Evolutionary conservation across 495 filamentous ascomycete genomes (phyloP).

Genomic region (Polyplosphaeria fusca): DNA sequence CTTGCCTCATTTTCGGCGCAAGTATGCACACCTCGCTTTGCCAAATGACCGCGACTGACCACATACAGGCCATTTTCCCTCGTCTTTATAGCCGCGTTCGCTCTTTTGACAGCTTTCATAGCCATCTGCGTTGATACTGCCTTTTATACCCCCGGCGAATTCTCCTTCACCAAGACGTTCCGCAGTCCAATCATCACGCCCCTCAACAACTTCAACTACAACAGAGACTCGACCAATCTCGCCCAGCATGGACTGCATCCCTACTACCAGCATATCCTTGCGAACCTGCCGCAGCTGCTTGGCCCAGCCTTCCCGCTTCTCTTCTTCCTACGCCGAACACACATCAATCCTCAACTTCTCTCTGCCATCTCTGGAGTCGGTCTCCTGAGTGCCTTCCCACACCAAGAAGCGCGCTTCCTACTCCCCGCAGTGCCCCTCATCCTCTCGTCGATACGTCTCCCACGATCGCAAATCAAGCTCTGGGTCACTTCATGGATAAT

Average conservation of each 20-base stretch:
- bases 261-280: slow-evolving; percentile 80
- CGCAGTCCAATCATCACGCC: slow-evolving; percentile 74
- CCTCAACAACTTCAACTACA: slow-evolving; percentile 88
- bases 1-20: slow-evolving; percentile 77
- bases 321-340: slow-evolving; percentile 50
- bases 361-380: slow-evolving; percentile 79
- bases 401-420: slow-evolving; percentile 94
- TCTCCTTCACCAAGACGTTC: slow-evolving; percentile 53
- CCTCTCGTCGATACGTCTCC: slow-evolving; percentile 74
- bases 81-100: slow-evolving; percentile 57
- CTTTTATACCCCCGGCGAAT: slow-evolving; percentile 64
- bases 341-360: slow-evolving; percentile 56
- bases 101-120: slow-evolving; percentile 58
- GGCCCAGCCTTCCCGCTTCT: slow-evolving; percentile 79
- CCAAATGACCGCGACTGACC: slow-evolving; percentile 20
- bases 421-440: slow-evolving; percentile 85
- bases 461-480: slow-evolving; percentile 47
- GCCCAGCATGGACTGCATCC: slow-evolving; percentile 89
- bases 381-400: slow-evolving; percentile 78
- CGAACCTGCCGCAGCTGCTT: slow-evolving; percentile 83
- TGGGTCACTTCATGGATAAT: slow-evolving; percentile 72
- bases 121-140: slow-evolving; percentile 78
- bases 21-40: slow-evolving; percentile 50
- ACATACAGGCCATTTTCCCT: slow-evolving; percentile 63
- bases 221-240: slow-evolving; percentile 70